Conservation (phyloP, 768 basidiomycete genomes). For the Psilocybe sp. region DNA sequence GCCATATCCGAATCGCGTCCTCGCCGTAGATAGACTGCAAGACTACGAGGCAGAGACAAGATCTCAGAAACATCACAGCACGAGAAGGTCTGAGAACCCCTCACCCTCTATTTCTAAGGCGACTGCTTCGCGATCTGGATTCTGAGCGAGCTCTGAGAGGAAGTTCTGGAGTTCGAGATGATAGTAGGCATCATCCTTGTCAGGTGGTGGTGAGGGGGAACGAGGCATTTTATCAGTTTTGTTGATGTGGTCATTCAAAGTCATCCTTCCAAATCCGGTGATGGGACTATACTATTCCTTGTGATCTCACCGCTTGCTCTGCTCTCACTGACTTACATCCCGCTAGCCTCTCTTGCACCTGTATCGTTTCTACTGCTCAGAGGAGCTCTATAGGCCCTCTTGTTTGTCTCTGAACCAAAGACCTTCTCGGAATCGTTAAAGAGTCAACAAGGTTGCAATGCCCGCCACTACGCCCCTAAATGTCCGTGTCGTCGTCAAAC, state of each 20-base stretch:
- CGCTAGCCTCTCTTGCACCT: too few relatives aligned
- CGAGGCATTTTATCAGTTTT: slow-evolving; percentile 23
- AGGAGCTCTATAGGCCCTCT: too few relatives aligned
- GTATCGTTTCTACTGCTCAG: too few relatives aligned
- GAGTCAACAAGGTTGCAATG: not conserved
- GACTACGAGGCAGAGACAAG: slow-evolving; percentile 35
- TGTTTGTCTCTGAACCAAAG: too few relatives aligned
- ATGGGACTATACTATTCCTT: not conserved
- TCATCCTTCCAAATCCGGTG: not conserved
- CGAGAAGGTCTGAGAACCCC: slow-evolving; percentile 1
- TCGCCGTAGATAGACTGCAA: slow-evolving; percentile 85
- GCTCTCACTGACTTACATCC: not conserved
- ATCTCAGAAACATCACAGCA: slow-evolving; percentile 1
- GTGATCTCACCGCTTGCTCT: not conserved
- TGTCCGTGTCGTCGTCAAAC: slow-evolving; percentile 73
- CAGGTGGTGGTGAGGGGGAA: slow-evolving; percentile 22
- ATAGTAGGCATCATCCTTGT: slow-evolving; percentile 19
- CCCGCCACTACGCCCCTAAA: not conserved
- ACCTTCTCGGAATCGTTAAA: not conserved
- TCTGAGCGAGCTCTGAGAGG: slow-evolving; percentile 28
- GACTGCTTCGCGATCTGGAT: slow-evolving; percentile 37
- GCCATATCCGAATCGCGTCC: slow-evolving; percentile 60
- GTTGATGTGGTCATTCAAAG: slow-evolving; percentile 7
- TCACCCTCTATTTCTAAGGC: slow-evolving; percentile 48
- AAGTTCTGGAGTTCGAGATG: slow-evolving; percentile 31